Evolutionary conservation across 192 early-diverging fungal species (phyloP).

Genomic region (Helicostylum pulchrum): DNA sequence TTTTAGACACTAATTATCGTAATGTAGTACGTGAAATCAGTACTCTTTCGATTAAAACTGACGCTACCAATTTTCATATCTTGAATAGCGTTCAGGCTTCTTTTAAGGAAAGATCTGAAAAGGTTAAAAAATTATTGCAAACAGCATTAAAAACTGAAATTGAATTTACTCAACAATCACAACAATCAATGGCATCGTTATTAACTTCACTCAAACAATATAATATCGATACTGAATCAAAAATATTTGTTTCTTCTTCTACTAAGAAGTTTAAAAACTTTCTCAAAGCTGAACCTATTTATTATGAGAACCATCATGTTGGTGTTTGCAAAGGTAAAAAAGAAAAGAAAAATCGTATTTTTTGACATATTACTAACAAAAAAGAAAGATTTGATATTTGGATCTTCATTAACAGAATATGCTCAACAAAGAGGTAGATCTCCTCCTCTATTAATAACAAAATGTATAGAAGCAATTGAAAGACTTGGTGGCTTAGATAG

Average conservation of each 20-base stretch:
- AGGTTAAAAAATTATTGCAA: neutral
- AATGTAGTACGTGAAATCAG: constrained; percentile 22
- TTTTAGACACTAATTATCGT: constrained; percentile 24
- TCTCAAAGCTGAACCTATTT: constrained; percentile 11
- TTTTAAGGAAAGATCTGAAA: constrained; percentile 5
- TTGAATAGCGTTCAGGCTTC: constrained; percentile 1
- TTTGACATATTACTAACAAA: neutral
- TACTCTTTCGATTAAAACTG: constrained; percentile 9
- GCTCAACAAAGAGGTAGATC: constrained; percentile 20
- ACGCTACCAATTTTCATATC: neutral
- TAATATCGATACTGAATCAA: constrained; percentile 10
- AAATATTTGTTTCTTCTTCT: neutral
- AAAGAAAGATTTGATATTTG: constrained; percentile 36
- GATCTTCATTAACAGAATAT: constrained; percentile 33
- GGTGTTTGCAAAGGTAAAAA: constrained; percentile 32
- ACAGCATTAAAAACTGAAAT: neutral
- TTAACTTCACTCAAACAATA: neutral
- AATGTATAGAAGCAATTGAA: constrained; percentile 37
- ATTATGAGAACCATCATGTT: constrained; percentile 26
- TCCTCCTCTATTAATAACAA: constrained; percentile 30
- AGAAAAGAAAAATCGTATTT: neutral
- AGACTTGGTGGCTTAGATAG: constrained; percentile 31
- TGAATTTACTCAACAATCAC: constrained; percentile 3
- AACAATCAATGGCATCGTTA: neutral
- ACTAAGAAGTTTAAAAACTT: neutral